These are phyloP conservation scores for Fusarium dimerum DNA, from an alignment of 2,329 filamentous ascomycete species.

Conservation along the genomic window DNA sequence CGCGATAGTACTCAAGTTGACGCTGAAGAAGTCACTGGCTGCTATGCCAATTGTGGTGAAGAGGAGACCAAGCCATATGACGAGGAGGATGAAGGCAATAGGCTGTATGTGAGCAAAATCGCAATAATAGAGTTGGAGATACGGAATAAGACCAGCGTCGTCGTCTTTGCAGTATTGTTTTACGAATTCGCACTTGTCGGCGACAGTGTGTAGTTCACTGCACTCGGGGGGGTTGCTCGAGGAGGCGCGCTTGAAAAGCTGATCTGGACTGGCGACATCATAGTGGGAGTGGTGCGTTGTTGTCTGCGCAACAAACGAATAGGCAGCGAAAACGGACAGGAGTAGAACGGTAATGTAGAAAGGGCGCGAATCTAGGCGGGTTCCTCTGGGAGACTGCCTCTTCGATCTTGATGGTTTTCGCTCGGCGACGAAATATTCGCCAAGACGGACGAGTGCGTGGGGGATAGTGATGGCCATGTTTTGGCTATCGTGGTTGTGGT, in stretches of 20 bases:
- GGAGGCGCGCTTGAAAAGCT: constrained; percentile 29
- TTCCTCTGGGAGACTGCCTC: constrained; percentile 29
- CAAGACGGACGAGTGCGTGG: constrained; percentile 7
- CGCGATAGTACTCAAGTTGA: constrained; percentile 93
- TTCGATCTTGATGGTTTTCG: constrained; percentile 5
- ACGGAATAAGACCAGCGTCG: constrained; percentile 85
- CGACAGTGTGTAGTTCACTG: constrained; percentile 72
- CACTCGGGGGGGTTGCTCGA: constrained; percentile 57
- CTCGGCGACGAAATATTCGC: constrained; percentile 1
- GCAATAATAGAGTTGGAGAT: constrained; percentile 92
- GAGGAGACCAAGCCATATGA: constrained; percentile 82
- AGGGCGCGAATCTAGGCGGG: constrained; percentile 47
- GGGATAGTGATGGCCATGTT: constrained; percentile 17
- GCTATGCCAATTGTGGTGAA: constrained; percentile 98
- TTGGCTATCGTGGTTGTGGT: constrained; percentile 19
- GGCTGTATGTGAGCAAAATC: constrained; percentile 66
- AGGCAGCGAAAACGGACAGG: constrained; percentile 47
- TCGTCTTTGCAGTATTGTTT: constrained; percentile 81
- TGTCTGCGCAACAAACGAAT: constrained; percentile 41
- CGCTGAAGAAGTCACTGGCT: constrained; percentile 96
- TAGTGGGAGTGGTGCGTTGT: constrained; percentile 11
- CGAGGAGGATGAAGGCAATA: constrained; percentile 75
- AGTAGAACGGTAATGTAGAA: constrained; percentile 51
- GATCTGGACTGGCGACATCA: constrained; percentile 6
- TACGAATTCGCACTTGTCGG: constrained; percentile 87